Evolutionary conservation across 108 stramenopile genomes (phyloP).

Genomic region (Pseudonitzschia pungens): DNA sequence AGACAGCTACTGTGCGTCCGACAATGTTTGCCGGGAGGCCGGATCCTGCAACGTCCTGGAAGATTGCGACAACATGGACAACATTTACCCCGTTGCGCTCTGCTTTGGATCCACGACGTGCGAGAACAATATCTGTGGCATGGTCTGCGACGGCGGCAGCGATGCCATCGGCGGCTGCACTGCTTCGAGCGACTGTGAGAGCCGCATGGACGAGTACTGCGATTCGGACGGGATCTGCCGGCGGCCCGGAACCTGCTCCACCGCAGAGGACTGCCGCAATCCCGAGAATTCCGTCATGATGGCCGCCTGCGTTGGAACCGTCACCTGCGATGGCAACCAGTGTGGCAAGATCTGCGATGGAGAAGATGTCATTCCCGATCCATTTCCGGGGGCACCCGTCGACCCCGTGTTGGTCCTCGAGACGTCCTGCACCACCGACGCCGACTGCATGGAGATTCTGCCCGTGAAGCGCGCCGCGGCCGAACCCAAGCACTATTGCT

Average conservation of each 20-base stretch:
- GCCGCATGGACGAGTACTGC: not conserved
- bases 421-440: not conserved
- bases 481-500: not conserved
- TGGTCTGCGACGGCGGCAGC: not conserved
- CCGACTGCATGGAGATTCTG: not conserved
- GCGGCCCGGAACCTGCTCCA: not conserved
- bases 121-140: not conserved
- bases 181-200: not conserved
- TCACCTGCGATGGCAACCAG: not conserved
- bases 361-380: not conserved
- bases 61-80: slow-evolving; percentile 7
- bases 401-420: not conserved
- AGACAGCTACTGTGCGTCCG: not conserved
- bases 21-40: not conserved
- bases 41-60: slow-evolving; percentile 3
- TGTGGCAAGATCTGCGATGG: not conserved
- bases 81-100: not conserved
- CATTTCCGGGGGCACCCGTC: too few species aligned
- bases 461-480: not conserved
- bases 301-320: not conserved
- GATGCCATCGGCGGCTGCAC: not conserved
- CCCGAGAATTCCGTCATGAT: not conserved
- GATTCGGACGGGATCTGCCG: not conserved
- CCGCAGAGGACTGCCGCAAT: not conserved
- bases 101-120: not conserved